Evolutionary conservation across 2,329 filamentous ascomycete species (phyloP).

Genomic region (Fusarium mangiferae): DNA sequence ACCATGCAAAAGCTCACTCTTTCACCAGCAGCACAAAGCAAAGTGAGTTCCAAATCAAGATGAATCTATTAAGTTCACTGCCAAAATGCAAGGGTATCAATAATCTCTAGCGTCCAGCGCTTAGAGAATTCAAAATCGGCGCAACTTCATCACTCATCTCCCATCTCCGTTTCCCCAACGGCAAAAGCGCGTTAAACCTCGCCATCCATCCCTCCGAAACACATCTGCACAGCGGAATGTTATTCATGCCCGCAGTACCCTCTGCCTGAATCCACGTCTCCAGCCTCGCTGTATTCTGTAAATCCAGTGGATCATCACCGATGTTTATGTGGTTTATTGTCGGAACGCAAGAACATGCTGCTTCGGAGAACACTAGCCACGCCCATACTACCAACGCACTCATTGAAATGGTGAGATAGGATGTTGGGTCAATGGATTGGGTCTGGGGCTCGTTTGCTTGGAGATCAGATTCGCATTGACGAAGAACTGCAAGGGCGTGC

Average conservation of each 20-base stretch:
- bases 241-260: constrained; percentile 40
- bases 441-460: constrained; percentile 26
- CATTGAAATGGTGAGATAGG: constrained; percentile 47
- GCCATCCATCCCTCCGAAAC: constrained; percentile 42
- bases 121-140: constrained; percentile 28
- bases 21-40: no score
- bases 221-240: constrained; percentile 48
- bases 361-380: constrained; percentile 46
- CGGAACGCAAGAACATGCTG: constrained; percentile 44
- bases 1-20: no score
- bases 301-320: constrained; percentile 28
- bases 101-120: constrained; percentile 11
- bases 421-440: constrained; percentile 47
- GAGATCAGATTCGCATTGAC: constrained; percentile 39
- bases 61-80: neutral
- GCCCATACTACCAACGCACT: constrained; percentile 51
- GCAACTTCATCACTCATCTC: constrained; percentile 35
- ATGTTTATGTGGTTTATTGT: constrained; percentile 40
- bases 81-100: constrained; percentile 22
- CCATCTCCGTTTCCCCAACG: constrained; percentile 35
- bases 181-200: constrained; percentile 36
- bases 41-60: fast-evolving
- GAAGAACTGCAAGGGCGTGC: constrained; percentile 49
- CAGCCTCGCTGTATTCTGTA: constrained; percentile 42
- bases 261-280: constrained; percentile 45